Evolutionary conservation across 805 yeast species (phyloP).

Genomic region (Candida multigemmis): DNA sequence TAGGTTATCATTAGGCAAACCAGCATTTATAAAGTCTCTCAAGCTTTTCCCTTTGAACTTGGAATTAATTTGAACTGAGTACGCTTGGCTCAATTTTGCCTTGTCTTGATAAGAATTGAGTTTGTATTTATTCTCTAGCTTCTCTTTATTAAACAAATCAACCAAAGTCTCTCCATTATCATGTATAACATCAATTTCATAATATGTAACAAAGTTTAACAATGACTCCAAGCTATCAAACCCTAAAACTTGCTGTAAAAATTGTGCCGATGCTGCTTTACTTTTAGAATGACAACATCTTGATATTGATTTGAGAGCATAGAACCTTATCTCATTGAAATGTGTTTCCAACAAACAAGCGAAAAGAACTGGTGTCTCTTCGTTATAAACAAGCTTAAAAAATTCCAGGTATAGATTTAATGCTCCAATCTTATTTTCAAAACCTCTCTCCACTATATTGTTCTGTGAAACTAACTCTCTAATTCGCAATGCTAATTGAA

Average conservation of each 20-base stretch:
- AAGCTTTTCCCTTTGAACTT: slow-evolving; percentile 14
- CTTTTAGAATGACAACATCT: slow-evolving; percentile 62
- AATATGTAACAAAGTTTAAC: slow-evolving; percentile 50
- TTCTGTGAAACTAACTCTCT: slow-evolving; percentile 62
- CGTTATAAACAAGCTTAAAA: slow-evolving; percentile 43
- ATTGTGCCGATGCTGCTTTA: slow-evolving; percentile 47
- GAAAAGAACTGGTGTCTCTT: slow-evolving; percentile 52
- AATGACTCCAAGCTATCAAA: slow-evolving; percentile 56
- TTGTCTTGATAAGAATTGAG: slow-evolving; percentile 28
- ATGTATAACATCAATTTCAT: slow-evolving; percentile 39
- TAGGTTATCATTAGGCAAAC: slow-evolving; percentile 19
- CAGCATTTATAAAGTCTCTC: slow-evolving; percentile 23
- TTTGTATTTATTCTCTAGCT: slow-evolving; percentile 29
- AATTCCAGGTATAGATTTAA: slow-evolving; percentile 54
- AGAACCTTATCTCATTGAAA: slow-evolving; percentile 69
- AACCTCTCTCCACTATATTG: slow-evolving; percentile 46
- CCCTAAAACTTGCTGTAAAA: slow-evolving; percentile 46
- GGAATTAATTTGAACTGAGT: slow-evolving; percentile 20
- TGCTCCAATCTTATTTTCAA: slow-evolving; percentile 41
- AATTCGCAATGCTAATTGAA: slow-evolving; percentile 66
- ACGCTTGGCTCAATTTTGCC: slow-evolving; percentile 26
- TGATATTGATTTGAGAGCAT: slow-evolving; percentile 60
- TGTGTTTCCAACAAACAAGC: slow-evolving; percentile 73
- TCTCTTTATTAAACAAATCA: slow-evolving; percentile 34
- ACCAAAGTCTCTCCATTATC: slow-evolving; percentile 21